These are phyloP conservation scores for Pogostemon cablin DNA, from an alignment of 257 asterid genomes.

Conservation along the genomic window DNA sequence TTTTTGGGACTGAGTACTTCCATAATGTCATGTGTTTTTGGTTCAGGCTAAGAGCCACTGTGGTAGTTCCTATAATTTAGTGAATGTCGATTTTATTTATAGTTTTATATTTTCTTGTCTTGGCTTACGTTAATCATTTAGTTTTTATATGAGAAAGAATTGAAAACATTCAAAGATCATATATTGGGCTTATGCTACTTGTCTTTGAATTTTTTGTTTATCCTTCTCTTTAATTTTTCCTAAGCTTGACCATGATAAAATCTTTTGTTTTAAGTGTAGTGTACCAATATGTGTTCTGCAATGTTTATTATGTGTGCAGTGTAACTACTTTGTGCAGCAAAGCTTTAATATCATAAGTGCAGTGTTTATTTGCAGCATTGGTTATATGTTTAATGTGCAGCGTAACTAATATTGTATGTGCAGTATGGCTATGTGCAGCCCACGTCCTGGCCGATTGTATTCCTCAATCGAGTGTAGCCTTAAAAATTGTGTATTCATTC, in stretches of 20 bases:
- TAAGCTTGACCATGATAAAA: background rate
- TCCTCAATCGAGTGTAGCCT: too few species aligned
- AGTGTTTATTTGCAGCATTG: too few species aligned
- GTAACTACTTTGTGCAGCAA: too few species aligned
- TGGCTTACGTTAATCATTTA: conserved; percentile 5
- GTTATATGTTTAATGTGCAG: too few species aligned
- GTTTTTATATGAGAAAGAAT: background rate
- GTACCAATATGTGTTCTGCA: too few species aligned
- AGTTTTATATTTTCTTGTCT: conserved; percentile 1
- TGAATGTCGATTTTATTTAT: background rate
- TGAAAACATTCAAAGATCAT: background rate
- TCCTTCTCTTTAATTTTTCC: conserved; percentile 12
- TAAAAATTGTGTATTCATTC: too few species aligned
- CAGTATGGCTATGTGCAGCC: too few species aligned
- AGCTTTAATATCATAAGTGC: too few species aligned
- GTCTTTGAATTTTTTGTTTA: background rate
- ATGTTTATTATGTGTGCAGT: too few species aligned
- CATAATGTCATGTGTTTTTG: conserved; percentile 97
- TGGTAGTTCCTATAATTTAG: conserved; percentile 52
- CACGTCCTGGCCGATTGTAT: too few species aligned
- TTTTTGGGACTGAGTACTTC: conserved; percentile 85
- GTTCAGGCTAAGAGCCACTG: conserved; percentile 79
- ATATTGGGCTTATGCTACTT: conserved; percentile 4
- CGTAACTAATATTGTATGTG: too few species aligned
- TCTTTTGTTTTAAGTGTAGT: background rate